A percentile compares a stretch with the other conserved stretches of the same genome.
These are phyloP conservation scores for Bolboschoenus planiculmis DNA, from an alignment of 176 grass and related monocot species.

Conservation along the genomic window DNA sequence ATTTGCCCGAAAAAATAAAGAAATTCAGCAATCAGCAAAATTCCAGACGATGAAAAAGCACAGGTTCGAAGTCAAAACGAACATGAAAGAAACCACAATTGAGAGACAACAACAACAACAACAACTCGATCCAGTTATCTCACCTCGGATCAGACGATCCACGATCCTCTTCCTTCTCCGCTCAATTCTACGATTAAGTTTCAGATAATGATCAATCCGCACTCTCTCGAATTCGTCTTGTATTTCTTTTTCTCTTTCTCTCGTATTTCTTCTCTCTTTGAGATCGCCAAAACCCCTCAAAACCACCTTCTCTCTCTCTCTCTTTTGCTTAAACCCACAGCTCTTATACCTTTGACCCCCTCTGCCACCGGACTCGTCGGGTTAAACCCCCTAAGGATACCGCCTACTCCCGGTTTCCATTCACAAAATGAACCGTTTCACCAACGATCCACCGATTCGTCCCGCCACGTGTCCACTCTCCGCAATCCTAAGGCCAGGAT, in stretches of 20 bases:
- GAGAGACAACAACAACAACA: background rate
- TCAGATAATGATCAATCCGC: background rate
- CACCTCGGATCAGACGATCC: conserved; percentile 10
- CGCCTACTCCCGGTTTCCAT: conserved; percentile 24
- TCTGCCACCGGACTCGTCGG: conserved; percentile 32
- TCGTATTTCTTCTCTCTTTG: conserved; percentile 2
- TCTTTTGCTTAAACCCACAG: conserved; percentile 38
- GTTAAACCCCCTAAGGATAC: conserved; percentile 47
- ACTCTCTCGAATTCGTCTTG: conserved; percentile 18
- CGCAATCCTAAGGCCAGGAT: conserved; percentile 25
- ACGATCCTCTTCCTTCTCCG: background rate
- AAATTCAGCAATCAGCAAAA: conserved; percentile 1
- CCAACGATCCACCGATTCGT: background rate
- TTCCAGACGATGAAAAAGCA: background rate
- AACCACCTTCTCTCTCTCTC: conserved; percentile 66
- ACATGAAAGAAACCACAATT: background rate
- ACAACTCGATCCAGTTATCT: conserved; percentile 5
- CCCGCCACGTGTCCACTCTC: conserved; percentile 24
- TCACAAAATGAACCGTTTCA: conserved; percentile 18
- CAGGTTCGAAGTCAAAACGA: background rate
- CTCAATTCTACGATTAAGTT: background rate
- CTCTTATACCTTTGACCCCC: conserved; percentile 39
- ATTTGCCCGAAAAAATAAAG: background rate
- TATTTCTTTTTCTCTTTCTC: background rate
- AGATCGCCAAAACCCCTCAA: conserved; percentile 87